Evolutionary conservation across 805 yeast species (phyloP).

Genomic region (Wickerhamomyces strasburgensis): DNA sequence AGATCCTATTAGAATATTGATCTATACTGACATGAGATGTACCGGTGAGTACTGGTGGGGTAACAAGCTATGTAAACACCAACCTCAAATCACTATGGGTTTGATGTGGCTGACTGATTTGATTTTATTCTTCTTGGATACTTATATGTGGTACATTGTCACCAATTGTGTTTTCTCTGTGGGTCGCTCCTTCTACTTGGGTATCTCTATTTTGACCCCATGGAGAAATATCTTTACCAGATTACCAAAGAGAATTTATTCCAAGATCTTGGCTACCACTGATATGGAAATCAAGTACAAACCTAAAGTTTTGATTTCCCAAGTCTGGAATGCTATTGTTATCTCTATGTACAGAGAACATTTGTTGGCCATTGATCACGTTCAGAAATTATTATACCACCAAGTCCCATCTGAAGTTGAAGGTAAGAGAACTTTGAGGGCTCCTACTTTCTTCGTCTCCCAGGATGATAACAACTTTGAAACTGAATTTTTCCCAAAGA

Average conservation of each 20-base stretch:
- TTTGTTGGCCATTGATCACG: conserved; percentile 95
- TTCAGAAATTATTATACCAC: conserved; percentile 93
- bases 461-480: conserved; percentile 93
- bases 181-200: conserved; percentile 96
- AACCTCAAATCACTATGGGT: conserved; percentile 85
- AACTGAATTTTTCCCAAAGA: conserved; percentile 94
- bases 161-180: conserved; percentile 93
- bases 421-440: conserved; percentile 97
- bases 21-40: conserved; percentile 88
- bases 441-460: conserved; percentile 97
- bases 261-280: conserved; percentile 94
- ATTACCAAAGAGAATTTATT: conserved; percentile 97
- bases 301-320: conserved; percentile 96
- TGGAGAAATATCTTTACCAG: conserved; percentile 99
- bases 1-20: conserved; percentile 90
- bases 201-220: conserved; percentile 98
- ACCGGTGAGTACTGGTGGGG: conserved; percentile 92
- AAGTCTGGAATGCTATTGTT: conserved; percentile 98
- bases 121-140: conserved; percentile 95
- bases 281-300: conserved; percentile 99
- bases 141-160: conserved; percentile 97
- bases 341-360: conserved; percentile 99
- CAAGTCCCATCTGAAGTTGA: conserved; percentile 98
- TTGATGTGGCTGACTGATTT: conserved; percentile 91
- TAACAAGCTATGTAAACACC: conserved; percentile 68